Conservation (phyloP, 2,329 filamentous ascomycete genomes). For the Stylonectria norvegica region DNA sequence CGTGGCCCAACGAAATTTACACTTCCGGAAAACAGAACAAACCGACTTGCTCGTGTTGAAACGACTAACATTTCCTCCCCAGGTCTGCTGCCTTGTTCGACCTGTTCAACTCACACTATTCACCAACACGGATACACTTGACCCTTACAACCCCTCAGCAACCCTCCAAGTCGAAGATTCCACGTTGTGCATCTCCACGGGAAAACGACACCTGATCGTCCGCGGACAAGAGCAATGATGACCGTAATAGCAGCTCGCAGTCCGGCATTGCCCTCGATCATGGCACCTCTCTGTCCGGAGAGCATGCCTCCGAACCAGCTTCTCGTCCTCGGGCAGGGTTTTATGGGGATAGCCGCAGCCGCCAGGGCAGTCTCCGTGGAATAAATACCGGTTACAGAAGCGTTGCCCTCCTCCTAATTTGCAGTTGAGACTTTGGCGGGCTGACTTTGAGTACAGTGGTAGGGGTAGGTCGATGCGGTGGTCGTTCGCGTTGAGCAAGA, state of each 20-base stretch:
- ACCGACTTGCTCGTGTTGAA: no score
- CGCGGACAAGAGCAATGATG: constrained; percentile 1
- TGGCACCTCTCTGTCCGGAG: not conserved
- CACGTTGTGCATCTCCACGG: constrained; percentile 1
- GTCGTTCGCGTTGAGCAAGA: no score
- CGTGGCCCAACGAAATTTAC: no score
- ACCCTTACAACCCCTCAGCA: no score
- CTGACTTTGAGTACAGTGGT: no score
- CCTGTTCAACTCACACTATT: no score
- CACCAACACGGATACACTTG: no score
- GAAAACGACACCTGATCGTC: not conserved
- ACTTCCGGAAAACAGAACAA: no score
- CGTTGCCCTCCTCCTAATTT: not conserved
- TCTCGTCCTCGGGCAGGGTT: not conserved
- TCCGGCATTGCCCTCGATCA: not conserved
- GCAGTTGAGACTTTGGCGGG: not conserved
- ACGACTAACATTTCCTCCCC: no score
- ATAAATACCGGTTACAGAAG: not conserved
- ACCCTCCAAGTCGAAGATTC: no score
- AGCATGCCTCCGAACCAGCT: not conserved
- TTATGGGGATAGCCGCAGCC: not conserved
- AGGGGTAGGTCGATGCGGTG: no score
- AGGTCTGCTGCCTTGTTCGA: no score
- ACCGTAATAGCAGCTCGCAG: not conserved
- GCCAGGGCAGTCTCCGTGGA: not conserved